Conservation (phyloP, 345 rosid species). For the Nasturtium officinale region DNA sequence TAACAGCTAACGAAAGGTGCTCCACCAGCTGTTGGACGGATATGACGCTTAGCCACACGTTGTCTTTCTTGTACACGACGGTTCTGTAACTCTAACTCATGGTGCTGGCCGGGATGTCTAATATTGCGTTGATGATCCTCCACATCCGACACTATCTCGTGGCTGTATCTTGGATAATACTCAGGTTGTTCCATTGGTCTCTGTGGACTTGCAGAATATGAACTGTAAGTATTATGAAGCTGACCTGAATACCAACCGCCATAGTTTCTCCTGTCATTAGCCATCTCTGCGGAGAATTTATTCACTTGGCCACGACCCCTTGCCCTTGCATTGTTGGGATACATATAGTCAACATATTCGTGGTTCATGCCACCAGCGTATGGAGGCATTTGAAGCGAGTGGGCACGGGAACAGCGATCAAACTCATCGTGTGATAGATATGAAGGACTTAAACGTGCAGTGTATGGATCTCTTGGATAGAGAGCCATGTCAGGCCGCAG, state of each 20-base stretch:
- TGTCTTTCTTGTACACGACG: constrained; percentile 51
- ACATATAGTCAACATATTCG: constrained; percentile 34
- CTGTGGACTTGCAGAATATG: constrained; percentile 66
- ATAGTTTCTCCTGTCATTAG: constrained; percentile 42
- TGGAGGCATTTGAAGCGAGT: constrained; percentile 47
- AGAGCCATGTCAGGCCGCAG: constrained; percentile 46
- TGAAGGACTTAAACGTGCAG: constrained; percentile 52
- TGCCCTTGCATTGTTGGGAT: constrained; percentile 32
- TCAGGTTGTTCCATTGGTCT: constrained; percentile 53
- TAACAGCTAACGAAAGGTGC: constrained; percentile 75
- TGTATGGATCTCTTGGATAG: constrained; percentile 50
- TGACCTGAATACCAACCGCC: constrained; percentile 47
- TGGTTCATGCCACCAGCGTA: constrained; percentile 40
- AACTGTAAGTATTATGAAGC: constrained; percentile 45
- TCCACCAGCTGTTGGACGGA: constrained; percentile 80
- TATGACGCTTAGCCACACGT: constrained; percentile 57
- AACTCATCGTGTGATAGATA: constrained; percentile 50
- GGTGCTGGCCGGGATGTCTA: constrained; percentile 34
- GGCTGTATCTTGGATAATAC: constrained; percentile 40
- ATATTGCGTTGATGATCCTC: constrained; percentile 48
- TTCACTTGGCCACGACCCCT: constrained; percentile 45
- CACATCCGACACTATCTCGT: constrained; percentile 51
- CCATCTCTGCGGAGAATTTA: constrained; percentile 55
- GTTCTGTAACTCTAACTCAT: constrained; percentile 40
- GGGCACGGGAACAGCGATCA: constrained; percentile 41